Evolutionary conservation across 257 asterid species (phyloP), one percentile per base, ranked within the genome.

Genomic region (Eustoma russellianum): DNA sequence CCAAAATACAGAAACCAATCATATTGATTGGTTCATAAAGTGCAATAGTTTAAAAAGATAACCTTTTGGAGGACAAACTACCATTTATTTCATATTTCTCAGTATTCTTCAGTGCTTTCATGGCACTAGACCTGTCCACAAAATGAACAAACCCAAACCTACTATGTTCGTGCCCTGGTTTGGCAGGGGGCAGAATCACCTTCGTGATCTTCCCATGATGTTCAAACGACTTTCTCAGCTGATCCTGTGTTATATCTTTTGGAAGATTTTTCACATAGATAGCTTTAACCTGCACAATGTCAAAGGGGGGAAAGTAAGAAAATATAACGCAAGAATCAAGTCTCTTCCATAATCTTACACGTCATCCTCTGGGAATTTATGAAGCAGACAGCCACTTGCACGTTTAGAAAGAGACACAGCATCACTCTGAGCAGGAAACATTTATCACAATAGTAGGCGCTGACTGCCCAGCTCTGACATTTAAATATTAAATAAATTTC

Each of bases 231-330:
- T 69, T 83, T 77, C 74, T 87, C 35, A 91, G 87, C 80, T 78
- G 86, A 66, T 91, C 93, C 61, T 91, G 95, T 17, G 82, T 87
- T 48, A 84, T 69, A 64, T 84, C 74, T 64, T 77, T 82, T 1
- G 98, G 98, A 76, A 91, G 77, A 77, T 91, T 91, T 74, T 87
- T 91, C 69, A 87, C 96, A 52, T 91, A 91, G 44, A 87, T 95
- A 18, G 98, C 98, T 71, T 91, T 91, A 60, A 91, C 90, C 98
- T 91, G 74, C 34, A 48, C 17, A 19, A 19, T 52, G 33, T 43
- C 44, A 61, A 59, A 48, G 63, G 28, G 51, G 24, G 13, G 17
- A 17, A 41, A 18, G 9, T 35, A n/a, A 38, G 38, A 4, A 50
- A 33, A 46, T 33, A 34, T 43, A 14, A 41, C 33, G 1, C 48